These are phyloP conservation scores for Epichloe scottii DNA, from an alignment of 2,329 filamentous ascomycete species.

Conservation along the genomic window DNA sequence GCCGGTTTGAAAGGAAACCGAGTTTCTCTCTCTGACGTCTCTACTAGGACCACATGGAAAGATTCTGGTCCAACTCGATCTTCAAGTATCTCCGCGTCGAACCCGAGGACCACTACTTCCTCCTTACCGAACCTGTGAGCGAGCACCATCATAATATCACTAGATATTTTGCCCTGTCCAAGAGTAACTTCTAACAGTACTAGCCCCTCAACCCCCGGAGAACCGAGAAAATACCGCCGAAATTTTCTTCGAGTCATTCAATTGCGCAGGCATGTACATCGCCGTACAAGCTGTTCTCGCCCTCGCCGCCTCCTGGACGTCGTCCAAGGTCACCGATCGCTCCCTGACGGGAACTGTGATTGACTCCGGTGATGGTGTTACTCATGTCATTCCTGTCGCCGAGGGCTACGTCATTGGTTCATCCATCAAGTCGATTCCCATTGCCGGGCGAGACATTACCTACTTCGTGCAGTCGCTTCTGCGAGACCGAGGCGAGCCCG, in stretches of 20 bases:
- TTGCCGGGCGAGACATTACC: conserved; percentile 94
- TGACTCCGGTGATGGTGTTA: conserved; percentile 96
- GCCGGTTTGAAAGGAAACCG: neutral
- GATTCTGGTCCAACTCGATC: conserved; percentile 99
- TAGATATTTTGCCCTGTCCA: neutral
- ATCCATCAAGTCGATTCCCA: conserved; percentile 97
- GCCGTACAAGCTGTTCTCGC: conserved; percentile 95
- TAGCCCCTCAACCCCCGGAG: conserved; percentile 95
- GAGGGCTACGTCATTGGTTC: conserved; percentile 98
- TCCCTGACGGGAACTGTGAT: conserved; percentile 96
- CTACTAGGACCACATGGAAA: conserved; percentile 87
- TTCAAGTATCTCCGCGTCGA: conserved; percentile 99
- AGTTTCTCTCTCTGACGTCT: conserved; percentile 15
- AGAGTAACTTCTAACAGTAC: neutral
- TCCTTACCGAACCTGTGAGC: conserved; percentile 87
- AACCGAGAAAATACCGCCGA: conserved; percentile 98
- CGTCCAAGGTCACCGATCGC: conserved; percentile 91
- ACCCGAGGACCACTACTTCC: conserved; percentile 96
- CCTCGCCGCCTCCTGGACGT: conserved; percentile 95
- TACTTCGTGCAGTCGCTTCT: conserved; percentile 97
- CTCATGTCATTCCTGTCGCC: conserved; percentile 95
- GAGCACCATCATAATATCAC: conserved; percentile 23
- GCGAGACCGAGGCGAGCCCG: conserved; percentile 88
- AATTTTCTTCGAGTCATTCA: conserved; percentile 99
- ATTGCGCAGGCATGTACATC: conserved; percentile 97